Evolutionary conservation across 257 asterid species (phyloP).

Genomic region (Solanum dulcamara): DNA sequence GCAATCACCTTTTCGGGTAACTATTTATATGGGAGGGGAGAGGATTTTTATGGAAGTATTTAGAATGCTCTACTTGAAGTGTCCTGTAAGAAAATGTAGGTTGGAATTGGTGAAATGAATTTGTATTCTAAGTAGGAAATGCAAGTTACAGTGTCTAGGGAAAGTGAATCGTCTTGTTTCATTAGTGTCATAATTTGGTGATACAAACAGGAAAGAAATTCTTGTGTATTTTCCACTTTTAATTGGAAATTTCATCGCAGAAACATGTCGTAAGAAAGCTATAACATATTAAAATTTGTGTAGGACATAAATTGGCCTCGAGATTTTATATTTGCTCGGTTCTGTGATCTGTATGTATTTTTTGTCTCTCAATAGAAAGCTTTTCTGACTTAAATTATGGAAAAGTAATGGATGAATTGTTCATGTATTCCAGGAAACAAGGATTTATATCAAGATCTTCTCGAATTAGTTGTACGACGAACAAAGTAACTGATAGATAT

Average conservation of each 20-base stretch:
- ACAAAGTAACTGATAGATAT: conserved; percentile 19
- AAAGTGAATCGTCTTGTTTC: neutral
- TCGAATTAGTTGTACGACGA: conserved; percentile 8
- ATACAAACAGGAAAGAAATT: neutral
- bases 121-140: neutral
- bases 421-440: conserved; percentile 30
- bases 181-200: neutral
- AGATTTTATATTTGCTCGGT: neutral
- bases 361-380: neutral
- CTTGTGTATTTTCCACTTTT: neutral
- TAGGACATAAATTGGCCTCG: neutral
- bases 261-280: neutral
- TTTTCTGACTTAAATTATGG: neutral
- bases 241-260: neutral
- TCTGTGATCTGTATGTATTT: neutral
- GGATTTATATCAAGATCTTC: conserved; percentile 20
- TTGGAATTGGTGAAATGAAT: neutral
- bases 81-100: neutral
- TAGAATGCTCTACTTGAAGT: neutral
- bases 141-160: neutral
- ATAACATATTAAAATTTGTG: neutral
- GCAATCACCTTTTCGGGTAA: neutral
- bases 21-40: neutral
- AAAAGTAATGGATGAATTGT: neutral
- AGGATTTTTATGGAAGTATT: neutral